phyloP scores from a whole-genome alignment of 176 grass and related monocot genomes.

The Chrysopogon serrulatus region DNA sequence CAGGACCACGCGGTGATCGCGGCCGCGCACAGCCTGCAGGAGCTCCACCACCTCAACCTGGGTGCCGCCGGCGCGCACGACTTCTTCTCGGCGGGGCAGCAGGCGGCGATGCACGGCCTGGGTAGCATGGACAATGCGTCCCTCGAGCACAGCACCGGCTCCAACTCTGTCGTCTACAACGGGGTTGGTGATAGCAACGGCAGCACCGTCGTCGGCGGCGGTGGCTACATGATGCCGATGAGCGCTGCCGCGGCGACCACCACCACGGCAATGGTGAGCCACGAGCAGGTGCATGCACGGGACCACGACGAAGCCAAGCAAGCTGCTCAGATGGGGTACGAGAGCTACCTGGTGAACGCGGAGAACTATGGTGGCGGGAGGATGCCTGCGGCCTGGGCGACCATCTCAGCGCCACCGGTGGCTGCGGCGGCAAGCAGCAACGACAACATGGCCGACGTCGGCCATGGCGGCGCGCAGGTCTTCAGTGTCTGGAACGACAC shows the following conservation, averaged over 20 bases:
- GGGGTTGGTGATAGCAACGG: constrained; percentile 11
- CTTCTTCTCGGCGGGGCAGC: constrained; percentile 50
- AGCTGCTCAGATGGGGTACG: constrained; percentile 12
- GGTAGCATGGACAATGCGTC: constrained; percentile 49
- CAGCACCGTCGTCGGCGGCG: neutral
- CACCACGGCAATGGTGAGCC: constrained; percentile 8
- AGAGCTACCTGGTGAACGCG: constrained; percentile 27
- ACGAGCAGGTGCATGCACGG: constrained; percentile 7
- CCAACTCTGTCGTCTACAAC: constrained; percentile 65
- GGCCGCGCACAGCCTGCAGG: constrained; percentile 66
- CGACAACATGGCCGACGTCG: constrained; percentile 20
- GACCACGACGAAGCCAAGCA: constrained; percentile 41
- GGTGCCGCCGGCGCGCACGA: constrained; percentile 26
- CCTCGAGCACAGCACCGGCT: constrained; percentile 70
- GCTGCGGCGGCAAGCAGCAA: constrained; percentile 24
- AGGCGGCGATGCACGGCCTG: constrained; percentile 17
- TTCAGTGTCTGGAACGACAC: constrained; percentile 70
- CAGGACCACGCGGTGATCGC: constrained; percentile 52
- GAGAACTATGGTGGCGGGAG: constrained; percentile 28
- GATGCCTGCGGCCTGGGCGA: constrained; percentile 22
- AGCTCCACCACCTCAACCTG: constrained; percentile 56
- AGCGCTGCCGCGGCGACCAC: neutral
- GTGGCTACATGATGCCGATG: constrained; percentile 46
- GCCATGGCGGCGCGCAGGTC: constrained; percentile 40
- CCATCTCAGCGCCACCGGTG: neutral